These are phyloP conservation scores for Eudorina sp. DNA, from an alignment of 139 green algal genomes.

Conservation along the genomic window DNA sequence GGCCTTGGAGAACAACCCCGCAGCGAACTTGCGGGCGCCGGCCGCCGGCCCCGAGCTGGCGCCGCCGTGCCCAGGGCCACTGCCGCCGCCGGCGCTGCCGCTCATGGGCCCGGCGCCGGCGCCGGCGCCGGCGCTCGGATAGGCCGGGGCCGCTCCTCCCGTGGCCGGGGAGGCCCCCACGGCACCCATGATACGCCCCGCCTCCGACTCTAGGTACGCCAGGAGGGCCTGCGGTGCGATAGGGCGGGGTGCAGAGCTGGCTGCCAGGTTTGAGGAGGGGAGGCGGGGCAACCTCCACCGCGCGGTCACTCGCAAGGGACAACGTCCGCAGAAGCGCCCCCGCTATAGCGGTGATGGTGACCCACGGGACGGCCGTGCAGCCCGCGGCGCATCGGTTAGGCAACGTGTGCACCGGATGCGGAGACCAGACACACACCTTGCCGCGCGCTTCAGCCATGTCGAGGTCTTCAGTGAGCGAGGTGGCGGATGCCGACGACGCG, in stretches of 20 bases:
- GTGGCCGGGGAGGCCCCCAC: neutral
- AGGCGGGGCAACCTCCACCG: too few species aligned
- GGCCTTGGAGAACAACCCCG: conserved; percentile 48
- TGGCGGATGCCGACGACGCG: neutral
- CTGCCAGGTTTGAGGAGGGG: too few species aligned
- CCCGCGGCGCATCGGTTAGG: too few species aligned
- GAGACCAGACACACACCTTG: conserved; percentile 57
- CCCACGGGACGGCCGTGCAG: too few species aligned
- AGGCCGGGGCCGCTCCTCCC: neutral
- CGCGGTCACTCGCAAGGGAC: too few species aligned
- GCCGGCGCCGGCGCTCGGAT: neutral
- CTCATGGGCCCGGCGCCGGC: conserved; percentile 30
- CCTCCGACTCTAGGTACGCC: conserved; percentile 74
- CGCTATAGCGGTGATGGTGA: too few species aligned
- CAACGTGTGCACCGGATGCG: too few species aligned
- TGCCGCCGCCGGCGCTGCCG: too few species aligned
- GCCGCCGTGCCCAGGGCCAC: neutral
- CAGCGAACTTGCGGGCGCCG: neutral
- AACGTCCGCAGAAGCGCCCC: too few species aligned
- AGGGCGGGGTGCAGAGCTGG: too few species aligned
- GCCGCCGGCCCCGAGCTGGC: neutral
- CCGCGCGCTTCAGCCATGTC: conserved; percentile 70
- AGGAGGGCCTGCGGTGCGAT: conserved; percentile 75
- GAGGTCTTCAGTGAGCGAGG: conserved; percentile 12
- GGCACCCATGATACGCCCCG: conserved; percentile 49